Evolutionary conservation across 805 yeast species (phyloP).

Genomic region (Wickerhamiella occidentalis): DNA sequence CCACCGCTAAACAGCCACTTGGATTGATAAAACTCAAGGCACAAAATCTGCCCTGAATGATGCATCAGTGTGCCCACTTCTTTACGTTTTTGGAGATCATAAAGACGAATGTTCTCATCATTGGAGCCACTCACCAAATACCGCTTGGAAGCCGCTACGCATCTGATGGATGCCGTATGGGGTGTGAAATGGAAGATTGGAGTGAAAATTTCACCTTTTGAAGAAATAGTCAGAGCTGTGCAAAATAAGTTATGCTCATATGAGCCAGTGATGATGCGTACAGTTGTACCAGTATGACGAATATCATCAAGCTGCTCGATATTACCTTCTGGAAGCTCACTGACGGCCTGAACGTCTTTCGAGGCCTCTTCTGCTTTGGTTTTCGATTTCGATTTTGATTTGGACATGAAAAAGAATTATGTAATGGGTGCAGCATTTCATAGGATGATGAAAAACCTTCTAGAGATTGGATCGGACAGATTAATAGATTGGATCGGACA

Average conservation of each 20-base stretch:
- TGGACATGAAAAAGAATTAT: neutral
- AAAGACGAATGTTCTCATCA: slow-evolving; percentile 89
- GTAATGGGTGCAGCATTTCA: too few species aligned
- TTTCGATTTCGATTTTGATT: neutral
- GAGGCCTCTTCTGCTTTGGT: neutral
- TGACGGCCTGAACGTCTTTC: neutral
- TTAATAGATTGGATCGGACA: too few species aligned
- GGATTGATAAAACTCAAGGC: slow-evolving; percentile 43
- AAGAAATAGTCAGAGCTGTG: slow-evolving; percentile 55
- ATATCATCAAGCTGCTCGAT: slow-evolving; percentile 9
- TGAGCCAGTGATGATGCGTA: slow-evolving; percentile 85
- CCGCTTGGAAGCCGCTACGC: slow-evolving; percentile 70
- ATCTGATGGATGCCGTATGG: slow-evolving; percentile 75
- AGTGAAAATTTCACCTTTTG: slow-evolving; percentile 44
- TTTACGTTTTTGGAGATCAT: slow-evolving; percentile 85
- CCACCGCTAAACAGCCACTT: slow-evolving; percentile 88
- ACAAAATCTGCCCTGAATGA: slow-evolving; percentile 80
- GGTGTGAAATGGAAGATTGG: slow-evolving; percentile 96
- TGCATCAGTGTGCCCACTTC: slow-evolving; percentile 84
- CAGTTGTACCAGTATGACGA: slow-evolving; percentile 12
- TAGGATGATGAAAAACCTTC: too few species aligned
- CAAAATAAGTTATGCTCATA: slow-evolving; percentile 89
- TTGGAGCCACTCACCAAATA: slow-evolving; percentile 88
- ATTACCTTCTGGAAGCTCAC: slow-evolving; percentile 6
- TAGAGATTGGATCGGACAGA: too few species aligned